Base-by-base conservation (phyloP, 768 basidiomycete species). In the Dentipellis fragilis region DNA sequence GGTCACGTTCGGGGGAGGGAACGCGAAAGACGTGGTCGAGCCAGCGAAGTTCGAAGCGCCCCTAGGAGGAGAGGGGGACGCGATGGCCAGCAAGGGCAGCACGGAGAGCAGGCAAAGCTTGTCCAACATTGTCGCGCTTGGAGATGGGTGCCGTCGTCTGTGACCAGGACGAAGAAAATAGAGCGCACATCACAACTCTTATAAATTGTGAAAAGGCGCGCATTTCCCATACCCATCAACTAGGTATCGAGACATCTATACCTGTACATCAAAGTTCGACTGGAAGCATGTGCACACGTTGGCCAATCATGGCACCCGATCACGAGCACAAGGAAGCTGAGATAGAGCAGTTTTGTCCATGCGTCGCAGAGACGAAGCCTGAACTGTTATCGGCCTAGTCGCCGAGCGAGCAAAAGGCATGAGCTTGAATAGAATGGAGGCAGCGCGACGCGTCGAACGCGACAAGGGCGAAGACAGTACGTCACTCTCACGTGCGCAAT, bases 11-110 rank as follows among this genome's bases (percentile, higher is more conserved):
- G 71, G 60, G 23, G 75, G 76, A 6, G 78, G 78, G 51, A 72
- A 79, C 9, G 68, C 59, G 37, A 72, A 73, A 1, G 71, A 71
- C 8, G 67, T 62, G 0, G 75, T 73, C 2, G 73, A 65, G 1
- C 78, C 78, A 22, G 75, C 76, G 49, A 73, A 75, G 10, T 68
- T 58, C 12, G 77, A 77, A 3, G 70, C 70, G 16, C 22, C 48
- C 19, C 22, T 23, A 22, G 19, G 48, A 22, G 21, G 21, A 10
- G 23, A 17, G 10, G 11, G 11, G 2, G 48, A 8, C 22, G 29
- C 48, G 22, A 23, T 21, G 11, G 14, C 42, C 42, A 45, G 19
- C 42, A 49, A 49, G 21, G 48, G 48, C 48, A 49, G 21, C 8
- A 22, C 4, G 6, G 22, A 17, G 22, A 49, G 48, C 22, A 49